Evolutionary conservation across 768 basidiomycete genomes (phyloP).

Genomic region (Suillus occidentalis): DNA sequence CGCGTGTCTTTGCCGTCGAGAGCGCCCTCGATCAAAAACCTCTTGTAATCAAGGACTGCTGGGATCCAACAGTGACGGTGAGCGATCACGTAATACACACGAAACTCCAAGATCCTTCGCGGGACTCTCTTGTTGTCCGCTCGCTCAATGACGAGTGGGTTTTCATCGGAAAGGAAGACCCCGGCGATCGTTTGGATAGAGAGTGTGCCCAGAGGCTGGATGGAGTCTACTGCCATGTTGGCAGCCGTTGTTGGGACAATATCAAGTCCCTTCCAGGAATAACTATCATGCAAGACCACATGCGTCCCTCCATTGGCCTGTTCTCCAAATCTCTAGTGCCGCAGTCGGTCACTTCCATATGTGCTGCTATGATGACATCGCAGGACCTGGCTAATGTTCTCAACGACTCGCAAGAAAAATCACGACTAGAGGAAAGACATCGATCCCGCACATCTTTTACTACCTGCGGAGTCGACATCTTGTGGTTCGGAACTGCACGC

Average conservation of each 20-base stretch:
- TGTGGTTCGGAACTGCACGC: background rate
- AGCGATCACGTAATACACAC: background rate
- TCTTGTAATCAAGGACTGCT: background rate
- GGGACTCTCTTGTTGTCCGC: too few species aligned
- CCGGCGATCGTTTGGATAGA: background rate
- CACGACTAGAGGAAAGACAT: too few species aligned
- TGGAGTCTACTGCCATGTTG: background rate
- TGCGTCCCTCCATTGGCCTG: background rate
- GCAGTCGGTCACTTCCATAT: too few species aligned
- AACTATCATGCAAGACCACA: background rate
- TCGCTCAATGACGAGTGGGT: too few species aligned
- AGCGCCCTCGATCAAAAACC: too few species aligned
- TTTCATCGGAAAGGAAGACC: background rate
- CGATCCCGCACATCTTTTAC: too few species aligned
- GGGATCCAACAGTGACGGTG: background rate
- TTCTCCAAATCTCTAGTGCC: too few species aligned
- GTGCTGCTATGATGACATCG: too few species aligned
- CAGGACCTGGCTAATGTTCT: too few species aligned
- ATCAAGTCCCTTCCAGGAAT: background rate
- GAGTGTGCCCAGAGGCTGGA: background rate
- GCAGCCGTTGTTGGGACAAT: background rate
- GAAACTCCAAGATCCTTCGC: background rate
- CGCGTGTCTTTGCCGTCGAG: background rate
- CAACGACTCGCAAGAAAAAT: too few species aligned
- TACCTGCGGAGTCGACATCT: background rate